Conservation (phyloP, 139 green algal genomes). For the Picochlorum costavermella region DNA sequence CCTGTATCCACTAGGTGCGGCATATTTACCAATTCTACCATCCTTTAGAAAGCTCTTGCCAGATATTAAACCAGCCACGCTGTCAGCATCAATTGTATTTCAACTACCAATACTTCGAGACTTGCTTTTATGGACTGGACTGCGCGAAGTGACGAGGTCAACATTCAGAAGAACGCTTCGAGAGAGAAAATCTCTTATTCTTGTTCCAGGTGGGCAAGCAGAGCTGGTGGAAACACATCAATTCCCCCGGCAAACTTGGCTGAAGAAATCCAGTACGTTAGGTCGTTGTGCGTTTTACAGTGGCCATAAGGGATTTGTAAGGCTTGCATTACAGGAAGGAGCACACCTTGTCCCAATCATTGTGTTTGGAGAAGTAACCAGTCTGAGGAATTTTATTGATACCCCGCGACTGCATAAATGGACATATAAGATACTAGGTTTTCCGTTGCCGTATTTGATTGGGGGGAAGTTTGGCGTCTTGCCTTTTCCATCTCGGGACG, state of each 20-base stretch:
- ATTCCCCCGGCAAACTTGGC: slow-evolving; percentile 12
- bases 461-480: slow-evolving; percentile 52
- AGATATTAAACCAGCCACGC: slow-evolving; percentile 32
- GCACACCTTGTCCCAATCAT: slow-evolving; percentile 70
- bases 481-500: slow-evolving; percentile 47
- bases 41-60: slow-evolving; percentile 15
- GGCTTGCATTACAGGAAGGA: slow-evolving; percentile 63
- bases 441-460: slow-evolving; percentile 56
- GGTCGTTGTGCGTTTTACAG: slow-evolving; percentile 37
- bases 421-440: slow-evolving; percentile 69
- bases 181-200: slow-evolving; percentile 54
- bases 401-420: slow-evolving; percentile 50
- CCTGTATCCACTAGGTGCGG: slow-evolving; percentile 67
- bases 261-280: background rate
- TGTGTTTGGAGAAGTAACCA: slow-evolving; percentile 60
- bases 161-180: slow-evolving; percentile 56
- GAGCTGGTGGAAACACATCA: slow-evolving; percentile 56
- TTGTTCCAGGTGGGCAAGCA: slow-evolving; percentile 77
- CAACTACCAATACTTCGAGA: slow-evolving; percentile 19
- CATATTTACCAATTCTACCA: slow-evolving; percentile 48
- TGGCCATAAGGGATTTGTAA: slow-evolving; percentile 49
- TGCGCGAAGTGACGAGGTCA: slow-evolving; percentile 40
- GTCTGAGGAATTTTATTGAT: slow-evolving; percentile 50
- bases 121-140: slow-evolving; percentile 17
- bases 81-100: slow-evolving; percentile 58